Evolutionary conservation across 2,329 filamentous ascomycete species (phyloP), one percentile per base, ranked within the genome.

Genomic region (Alternaria hordeiaustralica): DNA sequence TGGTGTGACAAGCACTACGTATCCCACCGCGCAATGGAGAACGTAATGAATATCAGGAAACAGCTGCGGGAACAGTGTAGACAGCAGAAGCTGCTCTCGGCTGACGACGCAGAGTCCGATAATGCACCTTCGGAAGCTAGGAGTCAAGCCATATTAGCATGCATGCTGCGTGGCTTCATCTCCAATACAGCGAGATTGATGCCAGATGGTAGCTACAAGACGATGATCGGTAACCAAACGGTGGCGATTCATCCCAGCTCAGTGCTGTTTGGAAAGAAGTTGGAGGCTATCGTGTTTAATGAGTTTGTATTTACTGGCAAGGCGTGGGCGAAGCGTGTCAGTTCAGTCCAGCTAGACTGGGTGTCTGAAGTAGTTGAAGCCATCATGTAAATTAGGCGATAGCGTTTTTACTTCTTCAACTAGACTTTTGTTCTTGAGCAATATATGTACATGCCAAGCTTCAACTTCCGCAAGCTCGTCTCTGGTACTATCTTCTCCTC

Each of bases 271-370:
- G 86, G 87, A 18, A 67, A 75, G 20, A 85, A 85, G 71, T 82
- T 88, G 1, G 87, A 89, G 76, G 88, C 86, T 3, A 88, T 90
- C 57, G 82, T 90, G 75, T 90, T 89, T 71, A 88, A 87, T 63
- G 88, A 90, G 75, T 89, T 88, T 75, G 87, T 90, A 3, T 90
- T 87, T 71, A 90, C 88, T 20, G 89, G 85, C 46, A 86, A 86
- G 68, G 87, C 86, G 58, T 90, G 89, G 80, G 88, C 87, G 13
- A 82, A 87, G 53, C 85, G 86, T 4, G 88, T 90, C 8, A 89
- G 87, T 76, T 87, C 85, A 1, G 85, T 90, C 56, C 85, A 89
- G 79, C 80, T 89, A 81, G 83, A 86, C 65, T 90, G 88, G 88
- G 81, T 90, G 23, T 85, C 83, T 21, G 86, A 88, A 62, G 82